Conservation (phyloP, 2,329 filamentous ascomycete genomes). For the Drechslerella dactyloides region DNA sequence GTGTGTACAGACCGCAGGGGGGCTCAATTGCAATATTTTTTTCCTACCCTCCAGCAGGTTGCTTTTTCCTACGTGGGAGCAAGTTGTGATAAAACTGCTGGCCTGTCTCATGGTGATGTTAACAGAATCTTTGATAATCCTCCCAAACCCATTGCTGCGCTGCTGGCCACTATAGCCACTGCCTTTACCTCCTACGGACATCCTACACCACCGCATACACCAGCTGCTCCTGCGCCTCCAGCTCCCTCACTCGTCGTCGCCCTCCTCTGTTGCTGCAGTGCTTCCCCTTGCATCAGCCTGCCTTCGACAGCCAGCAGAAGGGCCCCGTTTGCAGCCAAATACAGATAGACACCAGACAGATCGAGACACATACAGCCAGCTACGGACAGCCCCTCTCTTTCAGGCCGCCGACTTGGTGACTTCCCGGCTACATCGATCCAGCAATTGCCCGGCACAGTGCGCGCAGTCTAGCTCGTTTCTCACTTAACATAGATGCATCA, state of each 20-base stretch:
- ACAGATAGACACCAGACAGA: constrained; percentile 13
- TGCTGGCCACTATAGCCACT: constrained; percentile 15
- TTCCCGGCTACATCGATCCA: constrained; percentile 24
- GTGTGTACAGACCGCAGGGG: neutral
- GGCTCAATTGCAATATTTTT: constrained; percentile 12
- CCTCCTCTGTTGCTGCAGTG: constrained; percentile 6
- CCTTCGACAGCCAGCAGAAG: constrained; percentile 22
- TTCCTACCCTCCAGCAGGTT: constrained; percentile 2
- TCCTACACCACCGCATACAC: constrained; percentile 5
- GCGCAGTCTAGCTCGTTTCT: constrained; percentile 22
- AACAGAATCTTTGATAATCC: constrained; percentile 47
- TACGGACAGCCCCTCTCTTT: constrained; percentile 4
- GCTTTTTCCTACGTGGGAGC: constrained; percentile 41
- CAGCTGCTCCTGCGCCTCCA: constrained; percentile 44
- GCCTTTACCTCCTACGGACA: constrained; percentile 7
- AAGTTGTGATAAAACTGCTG: constrained; percentile 51
- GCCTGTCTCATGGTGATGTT: constrained; percentile 51
- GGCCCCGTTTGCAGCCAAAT: constrained; percentile 42
- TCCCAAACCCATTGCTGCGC: constrained; percentile 35
- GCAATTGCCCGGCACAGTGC: constrained; percentile 42
- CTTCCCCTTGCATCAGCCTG: constrained; percentile 47
- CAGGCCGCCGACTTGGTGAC: constrained; percentile 34
- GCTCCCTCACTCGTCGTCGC: constrained; percentile 7
- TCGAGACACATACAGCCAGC: constrained; percentile 1
- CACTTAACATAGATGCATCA: constrained; percentile 11